These are phyloP conservation scores for Botrytis porri DNA, from an alignment of 2,329 filamentous ascomycete genomes.

Conservation along the genomic window DNA sequence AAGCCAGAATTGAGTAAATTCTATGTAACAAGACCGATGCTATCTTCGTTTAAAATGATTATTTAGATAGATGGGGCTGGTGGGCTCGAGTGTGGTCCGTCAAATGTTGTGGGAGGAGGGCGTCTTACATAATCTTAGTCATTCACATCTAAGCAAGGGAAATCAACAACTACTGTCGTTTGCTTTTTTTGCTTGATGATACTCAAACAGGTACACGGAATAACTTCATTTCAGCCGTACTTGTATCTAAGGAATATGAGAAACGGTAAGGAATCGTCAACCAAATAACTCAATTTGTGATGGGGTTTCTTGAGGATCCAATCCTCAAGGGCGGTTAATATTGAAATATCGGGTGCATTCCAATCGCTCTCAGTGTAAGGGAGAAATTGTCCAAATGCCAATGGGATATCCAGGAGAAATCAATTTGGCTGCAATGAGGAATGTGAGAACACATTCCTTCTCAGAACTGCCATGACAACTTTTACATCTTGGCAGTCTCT, in stretches of 20 bases:
- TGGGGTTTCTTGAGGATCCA: neutral
- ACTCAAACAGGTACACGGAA: neutral
- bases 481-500: neutral
- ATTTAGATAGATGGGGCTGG: no score
- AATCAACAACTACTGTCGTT: neutral
- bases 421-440: neutral
- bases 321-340: neutral
- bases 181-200: no score
- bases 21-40: no score
- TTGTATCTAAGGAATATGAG: neutral
- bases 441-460: neutral
- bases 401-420: neutral
- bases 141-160: neutral
- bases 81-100: no score
- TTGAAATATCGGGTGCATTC: neutral
- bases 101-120: no score
- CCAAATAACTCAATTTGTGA: no score
- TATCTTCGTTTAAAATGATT: no score
- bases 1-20: no score
- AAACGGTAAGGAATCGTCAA: neutral
- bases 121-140: neutral
- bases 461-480: neutral
- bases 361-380: neutral
- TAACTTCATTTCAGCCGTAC: neutral
- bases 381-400: slow-evolving; percentile 3